Percentiles rank a stretch among this genome's conserved stretches.
Evolutionary conservation across 108 stramenopile genomes (phyloP).

Genomic region (Pseudonitzschia multistriata): DNA sequence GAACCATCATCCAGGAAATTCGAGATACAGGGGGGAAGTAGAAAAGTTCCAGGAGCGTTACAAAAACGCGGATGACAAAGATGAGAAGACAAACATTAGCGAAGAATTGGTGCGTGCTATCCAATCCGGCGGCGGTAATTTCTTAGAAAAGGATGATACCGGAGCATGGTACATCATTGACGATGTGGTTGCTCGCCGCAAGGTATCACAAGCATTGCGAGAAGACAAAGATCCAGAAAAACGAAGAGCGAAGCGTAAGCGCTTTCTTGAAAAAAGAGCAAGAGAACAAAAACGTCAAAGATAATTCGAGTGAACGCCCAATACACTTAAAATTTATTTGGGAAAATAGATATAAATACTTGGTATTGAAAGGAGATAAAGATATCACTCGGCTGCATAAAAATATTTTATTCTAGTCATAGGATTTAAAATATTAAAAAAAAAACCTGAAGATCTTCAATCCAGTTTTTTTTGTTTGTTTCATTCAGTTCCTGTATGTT

Average conservation of each 20-base stretch:
- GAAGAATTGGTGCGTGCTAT: constrained; percentile 39
- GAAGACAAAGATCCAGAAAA: constrained; percentile 50
- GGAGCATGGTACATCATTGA: constrained; percentile 33
- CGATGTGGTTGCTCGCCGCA: constrained; percentile 42
- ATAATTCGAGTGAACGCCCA: neutral
- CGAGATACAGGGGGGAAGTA: constrained; percentile 39
- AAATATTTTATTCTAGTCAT: no score
- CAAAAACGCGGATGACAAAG: constrained; percentile 30
- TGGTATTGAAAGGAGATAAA: no score
- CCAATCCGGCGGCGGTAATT: constrained; percentile 36
- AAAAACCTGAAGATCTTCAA: no score
- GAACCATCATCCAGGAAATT: constrained; percentile 56
- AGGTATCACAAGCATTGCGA: constrained; percentile 48
- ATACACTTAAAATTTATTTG: neutral
- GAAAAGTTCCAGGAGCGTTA: constrained; percentile 38
- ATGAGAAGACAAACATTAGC: constrained; percentile 42
- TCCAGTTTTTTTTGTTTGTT: no score
- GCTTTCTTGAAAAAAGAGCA: constrained; percentile 24
- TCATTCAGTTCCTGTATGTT: no score
- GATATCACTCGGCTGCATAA: no score
- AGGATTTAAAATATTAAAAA: no score
- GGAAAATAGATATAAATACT: neutral
- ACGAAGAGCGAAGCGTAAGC: constrained; percentile 37
- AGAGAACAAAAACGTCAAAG: neutral
- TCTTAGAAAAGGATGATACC: constrained; percentile 43